Percentiles rank a stretch among this genome's conserved stretches.
Evolutionary conservation across 2,329 filamentous ascomycete species (phyloP).

Genomic region (Aspergillus candidus): DNA sequence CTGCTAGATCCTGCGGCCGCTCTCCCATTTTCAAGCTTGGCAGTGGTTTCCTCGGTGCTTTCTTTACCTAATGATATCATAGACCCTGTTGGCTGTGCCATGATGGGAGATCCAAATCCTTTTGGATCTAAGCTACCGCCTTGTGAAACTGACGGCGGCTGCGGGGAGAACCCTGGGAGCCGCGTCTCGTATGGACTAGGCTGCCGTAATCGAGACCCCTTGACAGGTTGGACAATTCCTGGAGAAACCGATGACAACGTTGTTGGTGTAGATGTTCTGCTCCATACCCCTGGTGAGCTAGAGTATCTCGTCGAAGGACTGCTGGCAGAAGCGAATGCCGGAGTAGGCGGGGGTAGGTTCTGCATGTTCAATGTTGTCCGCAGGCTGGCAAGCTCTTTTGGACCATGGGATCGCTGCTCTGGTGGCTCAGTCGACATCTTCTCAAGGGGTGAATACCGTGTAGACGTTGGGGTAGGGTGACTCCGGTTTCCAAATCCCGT

Average conservation of each 20-base stretch:
- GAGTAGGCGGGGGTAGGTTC: slow-evolving; percentile 34
- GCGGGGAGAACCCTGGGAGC: slow-evolving; percentile 26
- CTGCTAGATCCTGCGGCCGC: background rate
- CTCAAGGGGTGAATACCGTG: slow-evolving; percentile 2
- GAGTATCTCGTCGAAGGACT: slow-evolving; percentile 44
- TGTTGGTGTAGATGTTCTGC: slow-evolving; percentile 44
- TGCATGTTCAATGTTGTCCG: slow-evolving; percentile 30
- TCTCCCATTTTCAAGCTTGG: slow-evolving; percentile 1
- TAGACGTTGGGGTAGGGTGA: background rate
- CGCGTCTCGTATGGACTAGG: slow-evolving; percentile 34
- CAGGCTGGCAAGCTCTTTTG: slow-evolving; percentile 35
- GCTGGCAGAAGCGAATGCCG: slow-evolving; percentile 34
- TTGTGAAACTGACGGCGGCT: slow-evolving; percentile 15
- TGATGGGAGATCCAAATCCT: slow-evolving; percentile 9
- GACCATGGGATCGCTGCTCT: slow-evolving; percentile 20
- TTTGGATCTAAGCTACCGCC: slow-evolving; percentile 13
- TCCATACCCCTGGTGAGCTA: slow-evolving; percentile 42
- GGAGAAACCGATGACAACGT: slow-evolving; percentile 47
- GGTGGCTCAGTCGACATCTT: slow-evolving; percentile 11
- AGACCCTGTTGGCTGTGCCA: background rate
- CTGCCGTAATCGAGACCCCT: slow-evolving; percentile 32
- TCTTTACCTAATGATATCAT: too few species aligned
- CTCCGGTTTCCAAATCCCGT: slow-evolving; percentile 9
- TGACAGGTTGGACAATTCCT: slow-evolving; percentile 38
- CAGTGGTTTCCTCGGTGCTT: too few species aligned